Evolutionary conservation across 1,284 basidiomycete genomes (phyloP), one percentile per base, ranked within the genome.

Genomic region (Heterobasidion irregulare): DNA sequence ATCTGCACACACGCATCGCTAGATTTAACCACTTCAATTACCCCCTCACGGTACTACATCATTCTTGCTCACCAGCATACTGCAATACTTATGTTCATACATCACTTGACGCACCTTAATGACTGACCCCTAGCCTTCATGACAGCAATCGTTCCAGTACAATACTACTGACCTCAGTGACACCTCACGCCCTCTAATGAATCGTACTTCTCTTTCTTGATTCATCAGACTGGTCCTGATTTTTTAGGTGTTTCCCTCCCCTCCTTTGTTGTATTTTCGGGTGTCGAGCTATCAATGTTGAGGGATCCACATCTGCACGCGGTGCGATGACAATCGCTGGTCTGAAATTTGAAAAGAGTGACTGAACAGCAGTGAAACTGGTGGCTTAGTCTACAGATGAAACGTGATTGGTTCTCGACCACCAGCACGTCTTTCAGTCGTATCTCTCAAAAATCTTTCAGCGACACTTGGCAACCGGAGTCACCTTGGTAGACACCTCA

Each of bases 11-110:
- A 41, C 38, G n/a, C 38, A 41, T 12, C 12, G 12, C 38, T 41
- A 41, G 38, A 41, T 41, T 41, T n/a, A 41, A 41, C n/a, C 38
- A 41, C 38, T n/a, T 41, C n/a, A 10, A 10, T 18, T 8, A 13
- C 18, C 18, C 26, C 18, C 18, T 18, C 18, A 32, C 46, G 12
- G n/a, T 15, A 16, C 52, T 55, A 52, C 36, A 53, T 52, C 53
- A 53, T 53, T 50, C 19, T 52, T 52, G 59, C 50, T 59, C 53
- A 56, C 52, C 57, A 47, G 47, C 46, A 32, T 16, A 47, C 26
- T 15, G 46, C 46, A 12, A 32, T 47, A 47, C 18, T 18, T 47
- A 13, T 41, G 38, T 41, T 18, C 46, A 47, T 47, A 47, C 46
- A 18, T 10, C 18, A 18, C 12, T 32, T 47, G 18, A 47, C 46